These are phyloP conservation scores for Funneliformis mosseae DNA, from an alignment of 192 early-diverging fungal species.

Conservation along the genomic window DNA sequence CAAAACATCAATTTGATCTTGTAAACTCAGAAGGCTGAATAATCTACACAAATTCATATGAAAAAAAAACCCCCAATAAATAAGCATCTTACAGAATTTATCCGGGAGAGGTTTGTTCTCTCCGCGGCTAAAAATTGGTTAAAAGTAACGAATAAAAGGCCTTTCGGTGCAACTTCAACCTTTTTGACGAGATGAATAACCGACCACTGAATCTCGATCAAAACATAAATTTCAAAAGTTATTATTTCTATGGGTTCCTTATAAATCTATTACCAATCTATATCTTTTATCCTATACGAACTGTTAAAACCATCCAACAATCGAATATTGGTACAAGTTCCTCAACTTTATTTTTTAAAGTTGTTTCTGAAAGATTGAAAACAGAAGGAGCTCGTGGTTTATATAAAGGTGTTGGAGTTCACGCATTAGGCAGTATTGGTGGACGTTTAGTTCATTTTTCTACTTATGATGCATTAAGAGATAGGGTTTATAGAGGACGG, in stretches of 20 bases:
- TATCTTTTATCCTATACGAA: conserved; percentile 38
- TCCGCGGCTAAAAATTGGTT: too few species aligned
- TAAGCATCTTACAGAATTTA: too few species aligned
- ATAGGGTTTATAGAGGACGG: conserved; percentile 13
- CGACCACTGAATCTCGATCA: neutral
- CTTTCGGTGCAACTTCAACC: too few species aligned
- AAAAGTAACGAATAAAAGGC: too few species aligned
- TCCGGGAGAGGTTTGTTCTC: too few species aligned
- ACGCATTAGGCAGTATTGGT: conserved; percentile 22
- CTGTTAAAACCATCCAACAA: conserved; percentile 33
- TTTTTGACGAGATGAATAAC: conserved; percentile 1
- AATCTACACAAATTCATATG: too few species aligned
- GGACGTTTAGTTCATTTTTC: conserved; percentile 34
- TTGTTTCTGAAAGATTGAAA: conserved; percentile 22
- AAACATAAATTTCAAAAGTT: conserved; percentile 29
- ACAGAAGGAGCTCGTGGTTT: conserved; percentile 29
- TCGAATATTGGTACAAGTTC: conserved; percentile 23
- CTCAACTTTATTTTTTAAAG: conserved; percentile 8
- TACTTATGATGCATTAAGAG: conserved; percentile 34
- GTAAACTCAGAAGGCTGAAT: too few species aligned
- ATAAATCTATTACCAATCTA: conserved; percentile 35
- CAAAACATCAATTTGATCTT: too few species aligned
- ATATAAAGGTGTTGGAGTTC: conserved; percentile 29
- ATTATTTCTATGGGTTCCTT: conserved; percentile 32
- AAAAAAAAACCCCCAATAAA: too few species aligned